Base-by-base conservation (phyloP, 2,329 filamentous ascomycete genomes). In the Aphanoascus verrucosus region DNA sequence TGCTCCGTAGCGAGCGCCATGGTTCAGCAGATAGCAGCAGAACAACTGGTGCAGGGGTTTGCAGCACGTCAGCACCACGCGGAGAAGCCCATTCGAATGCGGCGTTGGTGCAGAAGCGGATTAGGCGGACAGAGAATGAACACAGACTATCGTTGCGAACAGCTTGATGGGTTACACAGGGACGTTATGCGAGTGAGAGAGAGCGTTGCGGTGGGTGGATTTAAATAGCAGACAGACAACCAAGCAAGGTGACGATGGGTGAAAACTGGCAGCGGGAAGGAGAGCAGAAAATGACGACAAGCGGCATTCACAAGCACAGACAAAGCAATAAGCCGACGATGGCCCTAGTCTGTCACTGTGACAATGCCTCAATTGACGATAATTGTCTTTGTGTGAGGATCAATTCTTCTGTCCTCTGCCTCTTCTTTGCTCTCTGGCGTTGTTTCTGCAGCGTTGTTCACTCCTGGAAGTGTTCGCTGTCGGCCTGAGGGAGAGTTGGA, bases 1-100 rank as follows among this genome's bases (percentile, higher is more conserved):
- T 51, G 48, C 40, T 55, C 54, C 31, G 49, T 37, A 47, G 52
- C 44, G 32, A 55, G 37, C 41, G 52, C 54, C 53, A 55, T 55
- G 31, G 38, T 44, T 37, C 28, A 34, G 37, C 7, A 44, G 28
- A 35, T 32, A 46, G 47, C 32, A 42, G 35, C 9, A n/a, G 34
- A 32, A 17, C 34, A 41, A 41, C 34, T n/a, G 17, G 34, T 3
- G 3, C 43, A n/a, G 52, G 15, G 7, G 14, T 38, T 35, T 32
- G 54, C 41, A 31, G 23, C 37, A 43, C 37, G 48, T 53, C 43
- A 53, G n/a, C 44, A 37, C 37, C 37, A 35, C 11, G 23, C 23
- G 31, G 46, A 40, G 11, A 42, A 14, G 51, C 51, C 45, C 51
- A 53, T 53, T 49, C 51, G 17, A 32, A n/a, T 34, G 35, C 35